These are phyloP conservation scores for Coemansia sp. DNA, from an alignment of 192 early-diverging fungal species.

Conservation along the genomic window DNA sequence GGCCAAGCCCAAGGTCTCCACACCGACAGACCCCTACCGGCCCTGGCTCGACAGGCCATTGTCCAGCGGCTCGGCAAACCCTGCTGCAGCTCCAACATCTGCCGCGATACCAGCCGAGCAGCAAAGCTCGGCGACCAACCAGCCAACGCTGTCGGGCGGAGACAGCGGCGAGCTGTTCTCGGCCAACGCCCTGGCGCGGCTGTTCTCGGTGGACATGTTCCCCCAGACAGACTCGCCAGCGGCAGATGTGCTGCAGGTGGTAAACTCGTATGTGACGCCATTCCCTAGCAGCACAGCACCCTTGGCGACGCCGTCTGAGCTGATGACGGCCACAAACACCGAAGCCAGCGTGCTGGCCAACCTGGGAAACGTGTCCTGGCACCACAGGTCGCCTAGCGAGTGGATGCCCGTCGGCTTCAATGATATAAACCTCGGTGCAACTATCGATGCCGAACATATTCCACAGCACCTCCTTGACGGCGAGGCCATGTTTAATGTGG, in stretches of 20 bases:
- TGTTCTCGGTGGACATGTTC: constrained; percentile 44
- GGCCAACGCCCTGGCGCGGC: constrained; percentile 22
- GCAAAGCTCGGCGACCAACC: no score
- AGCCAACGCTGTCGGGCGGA: no score
- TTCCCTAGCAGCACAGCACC: constrained; percentile 9
- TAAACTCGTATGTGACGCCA: constrained; percentile 36
- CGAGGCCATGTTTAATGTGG: constrained; percentile 22
- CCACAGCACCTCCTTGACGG: constrained; percentile 17
- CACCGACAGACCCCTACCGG: no score
- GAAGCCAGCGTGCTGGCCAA: constrained; percentile 41
- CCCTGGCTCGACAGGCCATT: no score
- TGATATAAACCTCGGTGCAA: constrained; percentile 2
- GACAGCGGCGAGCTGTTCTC: constrained; percentile 17
- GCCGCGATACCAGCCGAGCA: no score
- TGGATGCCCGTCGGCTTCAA: constrained; percentile 27
- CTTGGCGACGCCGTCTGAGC: constrained; percentile 11
- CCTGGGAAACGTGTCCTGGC: constrained; percentile 22
- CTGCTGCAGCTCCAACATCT: no score
- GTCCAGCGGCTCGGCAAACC: no score
- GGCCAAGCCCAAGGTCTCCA: no score
- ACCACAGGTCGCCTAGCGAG: constrained; percentile 1
- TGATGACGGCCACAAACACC: constrained; percentile 16
- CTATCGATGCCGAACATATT: not conserved
- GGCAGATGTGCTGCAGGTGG: constrained; percentile 24
- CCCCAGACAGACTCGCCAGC: constrained; percentile 21